A percentile compares a stretch with the other conserved stretches of the same genome.
These are phyloP conservation scores for Tagetes erecta DNA, from an alignment of 129 eudicot genomes.

Conservation along the genomic window DNA sequence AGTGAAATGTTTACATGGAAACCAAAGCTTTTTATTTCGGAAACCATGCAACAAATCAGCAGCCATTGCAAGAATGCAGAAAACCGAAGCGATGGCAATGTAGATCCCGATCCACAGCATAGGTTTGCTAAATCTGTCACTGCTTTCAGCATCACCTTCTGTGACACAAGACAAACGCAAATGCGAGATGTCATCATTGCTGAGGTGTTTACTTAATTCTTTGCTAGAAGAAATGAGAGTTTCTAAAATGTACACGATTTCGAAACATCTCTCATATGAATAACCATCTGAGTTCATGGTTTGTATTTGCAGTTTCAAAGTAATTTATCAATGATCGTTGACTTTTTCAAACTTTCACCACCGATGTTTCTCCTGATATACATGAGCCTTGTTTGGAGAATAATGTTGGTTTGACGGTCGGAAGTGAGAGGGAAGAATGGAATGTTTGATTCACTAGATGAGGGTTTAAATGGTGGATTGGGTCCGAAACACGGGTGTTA, in stretches of 20 bases:
- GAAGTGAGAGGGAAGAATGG: too few relatives aligned
- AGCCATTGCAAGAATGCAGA: slow-evolving; percentile 42
- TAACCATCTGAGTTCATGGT: background rate
- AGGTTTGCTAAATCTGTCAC: slow-evolving; percentile 16
- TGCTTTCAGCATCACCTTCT: background rate
- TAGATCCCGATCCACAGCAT: slow-evolving; percentile 53
- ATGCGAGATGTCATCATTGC: background rate
- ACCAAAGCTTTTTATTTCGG: slow-evolving; percentile 32
- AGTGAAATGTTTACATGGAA: slow-evolving; percentile 42
- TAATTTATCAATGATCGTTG: too few relatives aligned
- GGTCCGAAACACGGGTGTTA: too few relatives aligned
- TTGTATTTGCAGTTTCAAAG: too few relatives aligned
- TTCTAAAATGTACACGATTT: background rate
- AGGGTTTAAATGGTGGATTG: too few relatives aligned
- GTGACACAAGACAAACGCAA: background rate
- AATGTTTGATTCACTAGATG: too few relatives aligned
- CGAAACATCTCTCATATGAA: background rate
- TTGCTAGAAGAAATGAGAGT: background rate
- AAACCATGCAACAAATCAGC: slow-evolving; percentile 41
- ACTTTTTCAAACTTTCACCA: too few relatives aligned
- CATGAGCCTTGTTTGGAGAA: too few relatives aligned
- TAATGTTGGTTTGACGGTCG: too few relatives aligned
- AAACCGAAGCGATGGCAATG: slow-evolving; percentile 39
- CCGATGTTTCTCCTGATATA: too few relatives aligned
- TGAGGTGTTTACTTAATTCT: background rate